These are phyloP conservation scores for Gossypium aridum DNA, from an alignment of 441 rosid species.

Conservation along the genomic window DNA sequence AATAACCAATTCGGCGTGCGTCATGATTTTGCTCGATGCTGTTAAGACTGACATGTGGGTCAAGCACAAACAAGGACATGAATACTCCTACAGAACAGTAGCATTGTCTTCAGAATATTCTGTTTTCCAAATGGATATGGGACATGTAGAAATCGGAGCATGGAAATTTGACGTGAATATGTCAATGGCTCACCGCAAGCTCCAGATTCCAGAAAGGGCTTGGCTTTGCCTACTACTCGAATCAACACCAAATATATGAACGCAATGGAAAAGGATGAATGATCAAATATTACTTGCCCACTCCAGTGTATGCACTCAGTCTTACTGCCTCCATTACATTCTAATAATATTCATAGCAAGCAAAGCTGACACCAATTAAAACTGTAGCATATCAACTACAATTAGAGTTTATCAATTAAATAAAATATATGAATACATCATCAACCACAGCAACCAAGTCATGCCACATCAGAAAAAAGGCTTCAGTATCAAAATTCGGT, in stretches of 20 bases:
- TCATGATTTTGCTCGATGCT: too few species aligned
- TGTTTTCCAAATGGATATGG: too few species aligned
- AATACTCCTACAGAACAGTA: neutral
- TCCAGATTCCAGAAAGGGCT: neutral
- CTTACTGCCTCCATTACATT: neutral
- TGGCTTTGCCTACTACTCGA: neutral
- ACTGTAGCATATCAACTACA: conserved; percentile 20
- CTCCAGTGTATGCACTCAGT: neutral
- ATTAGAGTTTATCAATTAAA: conserved; percentile 17
- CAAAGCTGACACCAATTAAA: neutral
- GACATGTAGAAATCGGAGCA: too few species aligned
- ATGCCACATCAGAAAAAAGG: conserved; percentile 21
- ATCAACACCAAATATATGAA: neutral
- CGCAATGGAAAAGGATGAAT: neutral
- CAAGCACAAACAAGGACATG: neutral
- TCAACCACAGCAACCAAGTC: conserved; percentile 24
- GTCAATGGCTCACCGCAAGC: neutral
- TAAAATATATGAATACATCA: conserved; percentile 14
- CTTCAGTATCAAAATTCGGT: conserved; percentile 21
- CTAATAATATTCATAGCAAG: neutral
- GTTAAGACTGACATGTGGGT: too few species aligned
- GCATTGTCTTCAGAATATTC: neutral
- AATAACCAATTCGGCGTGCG: too few species aligned
- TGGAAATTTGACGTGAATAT: neutral
- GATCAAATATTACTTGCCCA: neutral